Percentiles rank a stretch among this genome's conserved stretches.
Evolutionary conservation across 2,329 filamentous ascomycete genomes (phyloP).

Genomic region (Fusarium sp.): DNA sequence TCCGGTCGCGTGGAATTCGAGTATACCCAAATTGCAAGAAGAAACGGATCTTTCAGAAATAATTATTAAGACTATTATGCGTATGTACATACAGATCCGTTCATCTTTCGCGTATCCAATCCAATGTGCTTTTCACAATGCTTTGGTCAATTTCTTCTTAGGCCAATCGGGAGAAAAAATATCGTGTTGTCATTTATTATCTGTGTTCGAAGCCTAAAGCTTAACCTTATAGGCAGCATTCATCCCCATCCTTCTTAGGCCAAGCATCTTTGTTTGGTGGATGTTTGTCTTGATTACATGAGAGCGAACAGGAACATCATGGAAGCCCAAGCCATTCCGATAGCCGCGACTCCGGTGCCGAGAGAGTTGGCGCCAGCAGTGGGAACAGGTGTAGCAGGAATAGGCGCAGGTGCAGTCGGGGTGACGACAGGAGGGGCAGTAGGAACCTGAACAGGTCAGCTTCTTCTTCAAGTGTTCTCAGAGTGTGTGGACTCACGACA

Average conservation of each 20-base stretch:
- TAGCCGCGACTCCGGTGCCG: not conserved
- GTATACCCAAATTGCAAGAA: rapidly evolving
- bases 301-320: slow-evolving; percentile 3
- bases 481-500: not conserved
- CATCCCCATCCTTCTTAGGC: no score
- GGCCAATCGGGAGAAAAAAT: no score
- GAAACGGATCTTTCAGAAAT: rapidly evolving
- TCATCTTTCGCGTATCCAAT: not conserved
- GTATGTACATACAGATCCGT: not conserved
- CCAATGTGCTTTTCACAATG: no score
- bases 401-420: not conserved
- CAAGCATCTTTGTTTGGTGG: not conserved
- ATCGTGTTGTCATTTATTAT: no score
- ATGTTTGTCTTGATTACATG: not conserved
- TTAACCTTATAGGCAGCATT: no score
- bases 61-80: not conserved
- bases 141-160: no score
- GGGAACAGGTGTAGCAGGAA: slow-evolving; percentile 3
- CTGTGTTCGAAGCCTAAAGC: no score
- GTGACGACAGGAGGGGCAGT: not conserved
- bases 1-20: not conserved
- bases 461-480: not conserved
- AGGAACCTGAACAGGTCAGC: not conserved
- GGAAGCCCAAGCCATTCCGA: not conserved
- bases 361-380: slow-evolving; percentile 11